These are phyloP conservation scores for Chloris gayana DNA, from an alignment of 176 grass and related monocot species.

Conservation along the genomic window DNA sequence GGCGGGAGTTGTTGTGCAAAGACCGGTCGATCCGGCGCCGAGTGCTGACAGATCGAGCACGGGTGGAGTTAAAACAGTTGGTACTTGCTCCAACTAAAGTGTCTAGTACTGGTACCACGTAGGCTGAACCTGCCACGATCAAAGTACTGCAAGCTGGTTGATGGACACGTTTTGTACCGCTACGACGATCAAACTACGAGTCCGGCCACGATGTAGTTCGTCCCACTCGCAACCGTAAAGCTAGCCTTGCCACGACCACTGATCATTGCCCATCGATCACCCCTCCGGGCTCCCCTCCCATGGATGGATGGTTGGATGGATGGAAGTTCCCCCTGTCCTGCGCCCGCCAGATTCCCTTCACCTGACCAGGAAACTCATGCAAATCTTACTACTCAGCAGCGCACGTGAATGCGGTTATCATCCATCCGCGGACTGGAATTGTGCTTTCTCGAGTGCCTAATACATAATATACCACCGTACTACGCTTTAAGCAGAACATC, in stretches of 20 bases:
- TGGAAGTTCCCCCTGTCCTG: too few species aligned
- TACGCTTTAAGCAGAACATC: neutral
- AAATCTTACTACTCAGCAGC: neutral
- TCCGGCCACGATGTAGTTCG: too few species aligned
- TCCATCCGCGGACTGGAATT: neutral
- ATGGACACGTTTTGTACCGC: neutral
- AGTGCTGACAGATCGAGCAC: neutral
- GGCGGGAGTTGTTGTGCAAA: neutral
- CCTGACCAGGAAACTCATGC: neutral
- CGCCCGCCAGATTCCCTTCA: too few species aligned
- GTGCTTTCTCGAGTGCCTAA: neutral
- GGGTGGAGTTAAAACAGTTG: neutral
- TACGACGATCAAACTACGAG: too few species aligned
- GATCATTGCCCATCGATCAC: too few species aligned
- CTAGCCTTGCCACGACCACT: too few species aligned
- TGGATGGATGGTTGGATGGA: too few species aligned
- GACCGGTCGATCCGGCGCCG: neutral
- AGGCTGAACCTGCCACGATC: neutral
- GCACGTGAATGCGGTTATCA: neutral
- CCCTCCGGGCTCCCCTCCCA: too few species aligned
- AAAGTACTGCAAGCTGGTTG: neutral
- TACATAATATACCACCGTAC: neutral
- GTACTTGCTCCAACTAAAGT: neutral
- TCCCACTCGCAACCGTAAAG: too few species aligned
- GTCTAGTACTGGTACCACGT: neutral